Evolutionary conservation across 2,329 filamentous ascomycete genomes (phyloP), one percentile per base, ranked within the genome.

Genomic region (Acarospora socialis): DNA sequence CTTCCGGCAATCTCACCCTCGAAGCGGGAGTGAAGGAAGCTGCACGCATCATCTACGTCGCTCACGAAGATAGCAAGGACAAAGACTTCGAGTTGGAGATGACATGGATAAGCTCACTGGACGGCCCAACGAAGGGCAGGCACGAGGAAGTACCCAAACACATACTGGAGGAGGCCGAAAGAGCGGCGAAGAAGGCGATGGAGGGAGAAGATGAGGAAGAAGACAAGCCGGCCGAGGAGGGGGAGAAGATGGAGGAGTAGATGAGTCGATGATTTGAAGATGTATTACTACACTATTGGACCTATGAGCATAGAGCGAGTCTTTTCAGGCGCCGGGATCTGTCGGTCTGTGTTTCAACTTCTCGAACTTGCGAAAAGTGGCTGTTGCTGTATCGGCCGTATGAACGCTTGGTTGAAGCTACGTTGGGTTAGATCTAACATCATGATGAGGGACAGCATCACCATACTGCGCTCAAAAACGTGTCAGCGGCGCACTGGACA

Each of bases 11-110:
- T 30, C 69, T 95, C 33, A 81, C 77, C 40, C 65, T 98, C 37
- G 66, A 79, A 51, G 77, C 95, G 52, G 90, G 79, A 30, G 82
- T 98, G 51, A 94, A 92, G 68, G 81, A 95, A 66, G 90, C 90
- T 20, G 90, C 90, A 35, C 69, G 84, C 40, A 98, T 98, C 60
- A 95, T 98, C 60, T 92, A 94, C 56, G 74, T 93, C 38, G 86
- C 87, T 29, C 90, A 98, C 55, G 90, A 95, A 57, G 90, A 98
- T 58, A 95, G 87, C 68, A 95, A 95, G 66, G 90, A 95, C 63
- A 98, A 98, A 68, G 90, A 95, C 44, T 98, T 95, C 51, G 90
- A 98, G 73, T 68, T 98, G 38, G 90, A 98, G 66, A 92, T 98
- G 84, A 92, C 82, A 37, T 98, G 90, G 90, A 81, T 95, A 56